phyloP scores from a whole-genome alignment of 805 yeast genomes.

The Sugiyamaella marilandica region DNA sequence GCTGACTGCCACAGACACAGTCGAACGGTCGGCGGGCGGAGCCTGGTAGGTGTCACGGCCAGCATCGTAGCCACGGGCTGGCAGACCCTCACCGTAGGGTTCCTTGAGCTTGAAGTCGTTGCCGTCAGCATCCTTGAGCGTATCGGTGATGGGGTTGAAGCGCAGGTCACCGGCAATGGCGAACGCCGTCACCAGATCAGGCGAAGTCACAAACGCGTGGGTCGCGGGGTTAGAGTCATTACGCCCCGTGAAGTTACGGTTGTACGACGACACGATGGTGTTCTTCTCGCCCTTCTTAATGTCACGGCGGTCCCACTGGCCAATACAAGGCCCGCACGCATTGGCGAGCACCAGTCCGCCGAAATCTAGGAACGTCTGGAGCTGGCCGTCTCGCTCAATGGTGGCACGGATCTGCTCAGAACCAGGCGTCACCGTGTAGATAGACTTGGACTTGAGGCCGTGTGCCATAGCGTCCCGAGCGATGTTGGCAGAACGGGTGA shows the following conservation, averaged over 20 bases:
- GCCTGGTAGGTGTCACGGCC: conserved; percentile 97
- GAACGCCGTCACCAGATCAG: conserved; percentile 92
- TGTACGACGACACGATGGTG: conserved; percentile 95
- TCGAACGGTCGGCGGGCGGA: conserved; percentile 82
- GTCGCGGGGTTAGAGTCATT: conserved; percentile 98
- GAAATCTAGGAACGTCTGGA: conserved; percentile 79
- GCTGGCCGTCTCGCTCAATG: conserved; percentile 92
- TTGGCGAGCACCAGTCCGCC: conserved; percentile 95
- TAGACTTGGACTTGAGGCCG: conserved; percentile 87
- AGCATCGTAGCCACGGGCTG: conserved; percentile 80
- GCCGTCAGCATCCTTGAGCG: conserved; percentile 82
- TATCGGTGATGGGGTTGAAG: conserved; percentile 92
- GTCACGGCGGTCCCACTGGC: conserved; percentile 97
- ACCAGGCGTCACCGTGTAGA: conserved; percentile 95
- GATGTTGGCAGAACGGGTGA: conserved; percentile 93
- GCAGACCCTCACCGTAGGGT: conserved; percentile 89
- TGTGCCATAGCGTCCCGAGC: conserved; percentile 84
- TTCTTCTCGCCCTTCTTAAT: conserved; percentile 91
- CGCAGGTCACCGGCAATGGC: conserved; percentile 95
- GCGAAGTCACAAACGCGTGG: conserved; percentile 95
- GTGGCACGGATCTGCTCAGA: conserved; percentile 98
- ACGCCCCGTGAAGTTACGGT: conserved; percentile 97
- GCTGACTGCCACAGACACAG: conserved; percentile 68
- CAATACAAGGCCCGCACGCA: conserved; percentile 99
- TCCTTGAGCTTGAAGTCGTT: conserved; percentile 82